Percentiles rank a stretch among this genome's conserved stretches.
Conservation (phyloP, 1,284 basidiomycete species). For the Rhodotorula sp. region DNA sequence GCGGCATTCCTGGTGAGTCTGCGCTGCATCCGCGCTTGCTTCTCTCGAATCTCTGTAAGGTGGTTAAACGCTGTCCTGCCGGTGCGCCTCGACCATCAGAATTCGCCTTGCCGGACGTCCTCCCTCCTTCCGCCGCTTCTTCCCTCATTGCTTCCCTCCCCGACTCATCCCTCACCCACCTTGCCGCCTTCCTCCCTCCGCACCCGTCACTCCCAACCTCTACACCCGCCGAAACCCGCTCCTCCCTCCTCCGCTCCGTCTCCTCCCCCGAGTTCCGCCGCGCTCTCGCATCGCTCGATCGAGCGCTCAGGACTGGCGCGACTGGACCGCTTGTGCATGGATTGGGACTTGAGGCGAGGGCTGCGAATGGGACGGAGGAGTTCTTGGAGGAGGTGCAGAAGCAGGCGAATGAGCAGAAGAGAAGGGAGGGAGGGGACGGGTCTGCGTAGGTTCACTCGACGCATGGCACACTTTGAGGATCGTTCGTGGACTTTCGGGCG, state of each 20-base stretch:
- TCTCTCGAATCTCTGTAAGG: too few relatives aligned
- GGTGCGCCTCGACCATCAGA: too few relatives aligned
- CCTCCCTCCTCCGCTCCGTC: conserved; percentile 32
- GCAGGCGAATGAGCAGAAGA: conserved; percentile 30
- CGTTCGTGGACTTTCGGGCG: too few relatives aligned
- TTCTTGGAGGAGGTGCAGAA: conserved; percentile 40
- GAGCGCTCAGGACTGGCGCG: conserved; percentile 43
- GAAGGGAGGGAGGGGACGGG: conserved; percentile 16
- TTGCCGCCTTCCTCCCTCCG: conserved; percentile 38
- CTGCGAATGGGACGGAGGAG: conserved; percentile 38
- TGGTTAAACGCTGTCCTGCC: too few relatives aligned
- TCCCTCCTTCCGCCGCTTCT: conserved; percentile 29
- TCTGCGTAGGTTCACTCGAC: too few relatives aligned
- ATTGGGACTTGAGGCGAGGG: conserved; percentile 34
- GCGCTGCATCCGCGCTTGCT: too few relatives aligned
- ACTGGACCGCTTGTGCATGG: conserved; percentile 39
- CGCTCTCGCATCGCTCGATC: conserved; percentile 30
- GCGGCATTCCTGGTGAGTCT: conserved; percentile 8
- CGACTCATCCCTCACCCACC: conserved; percentile 25
- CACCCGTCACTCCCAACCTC: conserved; percentile 30
- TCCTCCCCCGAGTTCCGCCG: conserved; percentile 36
- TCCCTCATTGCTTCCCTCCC: conserved; percentile 36
- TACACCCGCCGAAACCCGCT: conserved; percentile 16
- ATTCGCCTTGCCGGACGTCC: conserved; percentile 40
- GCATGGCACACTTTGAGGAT: too few relatives aligned